Percentiles rank a stretch among this genome's conserved stretches.
phyloP scores from a whole-genome alignment of 306 rosid genomes.

The Casuarina cunninghamiana region DNA sequence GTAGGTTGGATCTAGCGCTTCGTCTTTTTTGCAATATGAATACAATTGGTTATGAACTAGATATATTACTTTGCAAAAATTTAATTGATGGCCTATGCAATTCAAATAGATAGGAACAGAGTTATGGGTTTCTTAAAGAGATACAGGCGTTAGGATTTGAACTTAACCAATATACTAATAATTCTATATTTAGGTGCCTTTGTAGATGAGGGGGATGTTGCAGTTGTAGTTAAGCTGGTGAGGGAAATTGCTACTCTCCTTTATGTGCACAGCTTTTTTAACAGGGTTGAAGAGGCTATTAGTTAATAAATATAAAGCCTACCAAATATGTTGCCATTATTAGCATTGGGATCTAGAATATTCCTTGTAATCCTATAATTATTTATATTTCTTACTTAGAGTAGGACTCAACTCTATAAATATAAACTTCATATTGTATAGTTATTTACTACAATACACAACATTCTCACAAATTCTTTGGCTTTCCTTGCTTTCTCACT shows the following conservation, averaged over 20 bases:
- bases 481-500: too few relatives aligned
- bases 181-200: conserved; percentile 71
- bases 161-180: conserved; percentile 75
- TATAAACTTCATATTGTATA: too few relatives aligned
- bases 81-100: conserved; percentile 62
- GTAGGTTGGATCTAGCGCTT: conserved; percentile 55
- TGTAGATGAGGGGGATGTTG: conserved; percentile 64
- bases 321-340: too few relatives aligned
- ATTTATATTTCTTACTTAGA: too few relatives aligned
- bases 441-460: too few relatives aligned
- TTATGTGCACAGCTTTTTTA: conserved; percentile 55
- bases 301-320: too few relatives aligned
- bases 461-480: too few relatives aligned
- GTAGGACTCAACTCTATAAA: too few relatives aligned
- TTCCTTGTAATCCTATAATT: too few relatives aligned
- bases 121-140: conserved; percentile 57
- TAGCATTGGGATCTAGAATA: too few relatives aligned
- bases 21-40: conserved; percentile 58
- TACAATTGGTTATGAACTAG: conserved; percentile 45
- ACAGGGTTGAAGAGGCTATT: conserved; percentile 64
- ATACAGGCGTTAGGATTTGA: conserved; percentile 61
- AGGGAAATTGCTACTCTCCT: conserved; percentile 39
- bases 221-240: conserved; percentile 52
- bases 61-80: conserved; percentile 50
- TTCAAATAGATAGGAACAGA: conserved; percentile 68